Percentiles rank a stretch among this genome's conserved stretches.
Conservation (phyloP, 2,329 filamentous ascomycete species). For the Fusarium multiceps region DNA sequence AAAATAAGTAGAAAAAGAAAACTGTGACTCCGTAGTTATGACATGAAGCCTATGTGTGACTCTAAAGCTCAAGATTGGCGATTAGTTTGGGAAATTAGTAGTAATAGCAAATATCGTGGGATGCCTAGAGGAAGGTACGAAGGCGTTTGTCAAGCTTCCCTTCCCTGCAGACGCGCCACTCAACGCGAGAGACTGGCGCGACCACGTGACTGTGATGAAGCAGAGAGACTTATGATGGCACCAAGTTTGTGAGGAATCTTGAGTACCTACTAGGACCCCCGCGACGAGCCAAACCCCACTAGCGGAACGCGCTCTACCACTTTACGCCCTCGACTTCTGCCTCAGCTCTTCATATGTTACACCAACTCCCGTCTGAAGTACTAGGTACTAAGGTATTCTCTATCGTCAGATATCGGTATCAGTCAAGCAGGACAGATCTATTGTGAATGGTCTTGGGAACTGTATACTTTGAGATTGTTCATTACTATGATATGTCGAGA, state of each 20-base stretch:
- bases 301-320: not conserved
- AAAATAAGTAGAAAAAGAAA: conserved; percentile 4
- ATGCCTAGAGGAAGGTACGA: conserved; percentile 11
- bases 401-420: not conserved
- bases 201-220: not conserved
- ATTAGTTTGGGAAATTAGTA: conserved; percentile 2
- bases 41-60: conserved; percentile 21
- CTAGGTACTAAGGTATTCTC: not conserved
- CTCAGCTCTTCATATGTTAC: not conserved
- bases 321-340: not conserved
- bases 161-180: conserved; percentile 31
- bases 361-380: not conserved
- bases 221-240: not conserved
- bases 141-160: conserved; percentile 20
- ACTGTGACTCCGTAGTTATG: conserved; percentile 1
- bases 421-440: not conserved
- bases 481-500: not conserved
- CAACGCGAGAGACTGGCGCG: conserved; percentile 52
- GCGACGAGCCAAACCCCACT: not conserved
- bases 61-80: not conserved
- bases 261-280: not conserved
- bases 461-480: not conserved
- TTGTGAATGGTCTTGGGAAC: not conserved
- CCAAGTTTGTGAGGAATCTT: too few relatives aligned
- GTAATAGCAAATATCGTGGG: conserved; percentile 23